phyloP scores from a whole-genome alignment of 2,329 filamentous ascomycete genomes.

The Monosporascus sp. region DNA sequence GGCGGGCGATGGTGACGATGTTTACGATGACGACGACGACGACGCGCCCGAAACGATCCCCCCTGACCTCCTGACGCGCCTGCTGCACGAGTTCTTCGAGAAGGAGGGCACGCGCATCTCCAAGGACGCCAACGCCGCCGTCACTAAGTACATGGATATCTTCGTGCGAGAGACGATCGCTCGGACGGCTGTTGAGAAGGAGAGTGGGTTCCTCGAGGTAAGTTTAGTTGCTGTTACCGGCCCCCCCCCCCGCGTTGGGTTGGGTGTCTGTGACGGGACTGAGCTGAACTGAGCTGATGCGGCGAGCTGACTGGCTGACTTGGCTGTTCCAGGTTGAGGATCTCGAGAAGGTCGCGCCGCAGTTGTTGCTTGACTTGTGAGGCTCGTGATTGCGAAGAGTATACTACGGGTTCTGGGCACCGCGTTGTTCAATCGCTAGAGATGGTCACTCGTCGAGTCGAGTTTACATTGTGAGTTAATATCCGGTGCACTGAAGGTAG shows the following conservation, averaged over 20 bases:
- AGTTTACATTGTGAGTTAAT: too few species aligned
- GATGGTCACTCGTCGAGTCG: too few species aligned
- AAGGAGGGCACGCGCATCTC: conserved; percentile 66
- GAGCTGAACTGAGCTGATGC: not conserved
- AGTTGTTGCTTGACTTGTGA: conserved; percentile 81
- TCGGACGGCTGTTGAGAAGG: conserved; percentile 66
- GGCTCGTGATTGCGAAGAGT: not conserved
- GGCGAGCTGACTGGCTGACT: conserved; percentile 6
- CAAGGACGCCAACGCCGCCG: conserved; percentile 68
- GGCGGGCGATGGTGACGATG: conserved; percentile 15
- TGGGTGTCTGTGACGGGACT: not conserved
- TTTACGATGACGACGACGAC: conserved; percentile 26
- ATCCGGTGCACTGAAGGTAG: too few species aligned
- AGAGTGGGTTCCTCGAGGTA: conserved; percentile 69
- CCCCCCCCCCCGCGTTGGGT: not conserved
- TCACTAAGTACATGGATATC: conserved; percentile 82
- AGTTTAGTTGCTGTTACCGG: conserved; percentile 22
- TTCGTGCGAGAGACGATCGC: conserved; percentile 89
- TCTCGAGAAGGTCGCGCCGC: conserved; percentile 79
- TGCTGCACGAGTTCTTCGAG: conserved; percentile 77
- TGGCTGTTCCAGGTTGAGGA: conserved; percentile 65
- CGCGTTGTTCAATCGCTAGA: too few species aligned
- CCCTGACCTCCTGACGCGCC: conserved; percentile 63
- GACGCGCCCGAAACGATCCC: conserved; percentile 54
- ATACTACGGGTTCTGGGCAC: too few species aligned